Conservation (phyloP, 2,329 filamentous ascomycete genomes). For the Cercospora sojina region DNA sequence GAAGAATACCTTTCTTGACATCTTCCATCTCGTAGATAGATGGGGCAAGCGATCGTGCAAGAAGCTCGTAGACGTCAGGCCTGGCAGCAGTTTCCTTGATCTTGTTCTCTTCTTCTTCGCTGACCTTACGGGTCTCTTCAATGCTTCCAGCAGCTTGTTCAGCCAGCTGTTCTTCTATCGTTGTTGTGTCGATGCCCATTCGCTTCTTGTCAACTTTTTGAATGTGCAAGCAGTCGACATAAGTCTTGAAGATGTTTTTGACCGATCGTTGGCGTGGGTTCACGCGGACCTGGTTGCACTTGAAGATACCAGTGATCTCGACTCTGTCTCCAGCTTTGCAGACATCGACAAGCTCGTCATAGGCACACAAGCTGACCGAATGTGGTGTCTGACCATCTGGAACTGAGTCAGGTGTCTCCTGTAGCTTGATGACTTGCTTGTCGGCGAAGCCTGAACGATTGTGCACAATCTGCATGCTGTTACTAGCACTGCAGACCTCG, state of each 20-base stretch:
- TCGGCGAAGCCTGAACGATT: conserved; percentile 93
- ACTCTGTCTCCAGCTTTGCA: conserved; percentile 97
- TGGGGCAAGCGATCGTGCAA: conserved; percentile 85
- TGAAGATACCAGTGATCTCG: conserved; percentile 94
- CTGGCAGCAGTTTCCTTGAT: conserved; percentile 79
- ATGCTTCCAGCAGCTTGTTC: conserved; percentile 69
- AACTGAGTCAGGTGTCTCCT: conserved; percentile 93
- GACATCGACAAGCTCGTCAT: conserved; percentile 94
- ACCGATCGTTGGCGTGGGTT: conserved; percentile 90
- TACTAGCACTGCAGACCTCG: conserved; percentile 74
- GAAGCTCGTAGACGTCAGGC: conserved; percentile 86
- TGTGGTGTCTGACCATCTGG: conserved; percentile 96
- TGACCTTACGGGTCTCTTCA: conserved; percentile 80
- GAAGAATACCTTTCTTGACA: conserved; percentile 95
- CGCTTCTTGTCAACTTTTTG: conserved; percentile 96
- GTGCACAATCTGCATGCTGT: conserved; percentile 98
- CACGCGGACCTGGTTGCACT: conserved; percentile 86
- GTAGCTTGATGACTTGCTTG: conserved; percentile 97
- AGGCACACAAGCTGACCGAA: conserved; percentile 92
- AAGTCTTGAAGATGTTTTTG: conserved; percentile 97
- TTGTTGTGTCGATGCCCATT: conserved; percentile 86
- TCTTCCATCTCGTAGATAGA: conserved; percentile 98
- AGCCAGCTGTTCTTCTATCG: conserved; percentile 78
- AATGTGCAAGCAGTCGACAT: conserved; percentile 90
- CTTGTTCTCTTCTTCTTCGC: conserved; percentile 81